Base-by-base conservation (phyloP, 1,284 basidiomycete genomes). In the Flammula alnicola region DNA sequence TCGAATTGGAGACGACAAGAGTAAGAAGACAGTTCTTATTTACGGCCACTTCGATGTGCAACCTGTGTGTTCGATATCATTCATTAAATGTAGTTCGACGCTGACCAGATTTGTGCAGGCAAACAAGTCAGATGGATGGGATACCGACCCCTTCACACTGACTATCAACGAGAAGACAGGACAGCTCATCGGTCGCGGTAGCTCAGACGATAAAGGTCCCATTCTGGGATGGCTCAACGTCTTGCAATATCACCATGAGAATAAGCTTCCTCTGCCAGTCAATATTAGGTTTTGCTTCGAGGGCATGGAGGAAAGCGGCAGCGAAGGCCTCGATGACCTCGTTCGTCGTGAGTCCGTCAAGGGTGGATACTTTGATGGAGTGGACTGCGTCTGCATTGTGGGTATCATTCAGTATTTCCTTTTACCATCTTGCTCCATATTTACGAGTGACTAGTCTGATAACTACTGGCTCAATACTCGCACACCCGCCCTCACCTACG, bases 271-370 rank as follows among this genome's bases (percentile, higher is more conserved):
- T 43, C 79, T 99, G 14, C 96, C 96, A 1, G 96, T 99, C 46
- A 99, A 99, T 72, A 72, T 99, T 59, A 85, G 88, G 63, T 89
- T 95, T 77, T 94, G 92, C 76, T 95, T 99, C 64, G 96, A 99
- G 70, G 95, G 96, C 6, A 99, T 99, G 97, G 96, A 99, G 71
- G 96, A 99, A 76, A 91, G 81, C 60, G 96, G 96, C 5, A 93
- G 90, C 36, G 93, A 95, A 62, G 95, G 95, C 5, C 80, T 99
- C 9, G 95, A 98, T 65, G 92, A 92, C 44, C 83, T 98, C 43
- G 95, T 99, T 59, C 74, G 81, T 56, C 78, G 77, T 42, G 94
- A 98, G 75, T 86, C 87, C 51, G 72, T 78, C 43, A 79, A 81
- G 49, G 86, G 78, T 30, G 79, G 81, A 25, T 98, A 89, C 81